Percentiles rank a stretch among this genome's conserved stretches.
Conservation (phyloP, 2,329 filamentous ascomycete species). For the Exophiala viscosa region DNA sequence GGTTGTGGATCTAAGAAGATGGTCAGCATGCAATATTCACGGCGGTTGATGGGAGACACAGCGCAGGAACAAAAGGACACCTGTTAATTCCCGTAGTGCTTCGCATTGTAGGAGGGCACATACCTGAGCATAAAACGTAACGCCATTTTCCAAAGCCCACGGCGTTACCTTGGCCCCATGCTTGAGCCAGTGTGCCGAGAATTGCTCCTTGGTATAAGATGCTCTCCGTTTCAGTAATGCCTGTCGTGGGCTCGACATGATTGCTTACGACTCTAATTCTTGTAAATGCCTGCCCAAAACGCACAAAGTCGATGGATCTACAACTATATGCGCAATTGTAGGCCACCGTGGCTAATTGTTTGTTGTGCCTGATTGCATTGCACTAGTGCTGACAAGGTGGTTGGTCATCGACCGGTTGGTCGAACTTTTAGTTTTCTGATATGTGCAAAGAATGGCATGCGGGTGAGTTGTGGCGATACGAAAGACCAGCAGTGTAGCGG, state of each 20-base stretch:
- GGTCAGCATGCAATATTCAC: not conserved
- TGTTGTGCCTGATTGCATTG: not conserved
- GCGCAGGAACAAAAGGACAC: not conserved
- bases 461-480: too few species aligned
- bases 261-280: not conserved
- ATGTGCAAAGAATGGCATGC: too few species aligned
- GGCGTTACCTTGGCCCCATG: not conserved
- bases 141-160: not conserved
- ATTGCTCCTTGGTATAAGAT: not conserved
- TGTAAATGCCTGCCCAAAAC: not conserved
- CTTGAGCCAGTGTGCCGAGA: not conserved
- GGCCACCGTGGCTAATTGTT: not conserved
- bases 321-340: not conserved
- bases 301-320: not conserved
- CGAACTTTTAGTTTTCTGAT: too few species aligned
- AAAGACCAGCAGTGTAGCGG: too few species aligned
- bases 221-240: not conserved
- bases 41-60: not conserved
- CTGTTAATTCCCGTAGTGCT: too few species aligned
- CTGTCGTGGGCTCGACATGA: not conserved
- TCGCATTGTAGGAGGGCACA: not conserved
- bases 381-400: not conserved
- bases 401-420: not conserved
- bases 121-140: not conserved
- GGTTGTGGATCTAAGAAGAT: not conserved